A percentile compares a stretch with the other conserved stretches of the same genome.
Conservation (phyloP, 768 basidiomycete genomes). For the Steccherinum ochraceum region DNA sequence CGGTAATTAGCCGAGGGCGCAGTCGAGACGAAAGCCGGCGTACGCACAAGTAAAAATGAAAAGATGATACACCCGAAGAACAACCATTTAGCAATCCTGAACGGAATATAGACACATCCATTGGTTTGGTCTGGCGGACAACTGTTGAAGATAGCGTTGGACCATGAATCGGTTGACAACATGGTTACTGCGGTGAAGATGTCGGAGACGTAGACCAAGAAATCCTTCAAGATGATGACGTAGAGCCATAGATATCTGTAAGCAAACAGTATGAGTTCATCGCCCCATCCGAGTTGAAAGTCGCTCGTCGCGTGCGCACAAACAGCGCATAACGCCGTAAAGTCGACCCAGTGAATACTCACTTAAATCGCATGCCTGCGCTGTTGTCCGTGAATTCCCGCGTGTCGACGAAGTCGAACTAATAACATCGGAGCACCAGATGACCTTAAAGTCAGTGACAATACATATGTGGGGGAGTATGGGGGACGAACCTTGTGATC, state of each 20-base stretch:
- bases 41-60: conserved; percentile 86
- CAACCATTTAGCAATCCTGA: conserved; percentile 88
- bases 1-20: not conserved
- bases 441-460: too few relatives aligned
- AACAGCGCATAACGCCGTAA: too few relatives aligned
- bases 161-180: conserved; percentile 88
- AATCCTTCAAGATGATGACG: conserved; percentile 88
- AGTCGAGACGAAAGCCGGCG: not conserved
- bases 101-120: conserved; percentile 82
- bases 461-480: not conserved
- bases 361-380: conserved; percentile 85
- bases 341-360: conserved; percentile 9
- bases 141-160: conserved; percentile 81
- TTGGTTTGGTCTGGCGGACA: conserved; percentile 46
- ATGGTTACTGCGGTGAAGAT: conserved; percentile 97
- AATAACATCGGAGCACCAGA: too few relatives aligned
- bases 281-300: not conserved
- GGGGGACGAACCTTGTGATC: conserved; percentile 81
- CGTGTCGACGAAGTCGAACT: conserved; percentile 98
- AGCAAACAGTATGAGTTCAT: not conserved
- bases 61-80: conserved; percentile 98
- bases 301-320: too few relatives aligned
- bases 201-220: conserved; percentile 95
- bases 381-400: conserved; percentile 88
- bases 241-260: conserved; percentile 89